Base-by-base conservation (phyloP, 345 rosid genomes). In the Populus pruinosa region DNA sequence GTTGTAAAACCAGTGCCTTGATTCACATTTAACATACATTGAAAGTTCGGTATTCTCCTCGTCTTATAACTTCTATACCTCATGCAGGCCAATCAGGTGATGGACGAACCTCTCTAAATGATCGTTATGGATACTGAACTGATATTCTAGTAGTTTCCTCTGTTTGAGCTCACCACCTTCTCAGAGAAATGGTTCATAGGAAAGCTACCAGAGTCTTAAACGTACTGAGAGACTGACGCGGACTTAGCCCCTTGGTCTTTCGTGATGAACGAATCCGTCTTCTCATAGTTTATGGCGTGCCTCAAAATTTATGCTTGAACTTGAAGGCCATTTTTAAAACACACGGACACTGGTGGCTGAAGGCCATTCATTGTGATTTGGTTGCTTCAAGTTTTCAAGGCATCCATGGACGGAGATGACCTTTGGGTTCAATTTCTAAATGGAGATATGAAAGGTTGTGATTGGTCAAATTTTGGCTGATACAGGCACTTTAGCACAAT, bases 41-140 rank as follows among this genome's bases (percentile, higher is more conserved):
- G 18, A 44, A 10, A 21, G 62, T 47, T 6, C 12, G 21, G 8
- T 10, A 8, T 31, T 35, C 31, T 7, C 65, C 29, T 10, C 11
- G 9, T 9, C 10, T 55, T 10, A 23, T 47, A 3, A 41, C 12
- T 17, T 69, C 29, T 11, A 69, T 69, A 18, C 39, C 53, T 55
- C 20, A 74, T 64, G 85, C 88, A 96, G 99, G 98, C 41, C 99
- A 96, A 90, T 91, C 96, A 17, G 99, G 98, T 67, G 98, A 96
- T 81, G 97, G 99, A 36, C 86, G 97, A 78, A 96, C 99, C 1
- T 82, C 93, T 65, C 86, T 93, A 49, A 96, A 96, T 79, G 97
- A 96, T 49, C 91, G 93, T 25, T 87, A 72, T 67, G 99, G 99
- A 23, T 96, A 93, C 71, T 95, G 83, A 90, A 17, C 21, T 23